Base-by-base conservation (phyloP, 2,329 filamentous ascomycete genomes). In the Septoria petroselini region DNA sequence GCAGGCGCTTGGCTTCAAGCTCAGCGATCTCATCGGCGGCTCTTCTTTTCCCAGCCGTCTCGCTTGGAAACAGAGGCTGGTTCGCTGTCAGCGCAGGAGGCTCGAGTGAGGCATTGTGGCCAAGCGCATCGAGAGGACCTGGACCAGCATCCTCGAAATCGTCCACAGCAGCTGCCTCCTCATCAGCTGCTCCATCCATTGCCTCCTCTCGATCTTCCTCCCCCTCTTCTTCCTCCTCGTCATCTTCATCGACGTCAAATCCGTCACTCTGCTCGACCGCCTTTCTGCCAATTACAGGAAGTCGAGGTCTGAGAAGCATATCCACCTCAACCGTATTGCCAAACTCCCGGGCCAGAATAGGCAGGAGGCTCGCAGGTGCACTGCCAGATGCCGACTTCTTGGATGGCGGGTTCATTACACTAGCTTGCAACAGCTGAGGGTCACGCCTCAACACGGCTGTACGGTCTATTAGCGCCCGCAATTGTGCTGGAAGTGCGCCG, bases 391-490 rank as follows among this genome's bases (percentile, higher is more conserved):
- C 52, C 75, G 34, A 84, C 79, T 64, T 83, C 77, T 62, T 80
- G 73, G 62, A 83, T 74, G 55, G 82, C 66, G 56, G 82, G 67
- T 93, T 89, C 52, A 96, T 73, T 9, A 94, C 83, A 66, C 88
- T 91, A 4, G 89, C 82, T 8, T 93, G 64, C 79, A 96, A 87
- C 34, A 86, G 85, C 25, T 83, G 75, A 63, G 82, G 83, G 66
- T 84, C 77, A 52, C 78, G 76, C 4, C 76, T 79, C 17, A 95
- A 71, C 48, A 95, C 85, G 15, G 88, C 86, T 2, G 87, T 88
- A 57, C 87, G 85, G 63, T 96, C 89, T 55, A 95, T 76, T 41
- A 88, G 81, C 8, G 83, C 80, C 44, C 91, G 84, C 15, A 88
- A 65, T 1, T 85, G 80, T 7, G 84, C 80, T n/a, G 85, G 79